These are phyloP conservation scores for Hypericum androsaemum DNA, from an alignment of 345 rosid species.

Conservation along the genomic window DNA sequence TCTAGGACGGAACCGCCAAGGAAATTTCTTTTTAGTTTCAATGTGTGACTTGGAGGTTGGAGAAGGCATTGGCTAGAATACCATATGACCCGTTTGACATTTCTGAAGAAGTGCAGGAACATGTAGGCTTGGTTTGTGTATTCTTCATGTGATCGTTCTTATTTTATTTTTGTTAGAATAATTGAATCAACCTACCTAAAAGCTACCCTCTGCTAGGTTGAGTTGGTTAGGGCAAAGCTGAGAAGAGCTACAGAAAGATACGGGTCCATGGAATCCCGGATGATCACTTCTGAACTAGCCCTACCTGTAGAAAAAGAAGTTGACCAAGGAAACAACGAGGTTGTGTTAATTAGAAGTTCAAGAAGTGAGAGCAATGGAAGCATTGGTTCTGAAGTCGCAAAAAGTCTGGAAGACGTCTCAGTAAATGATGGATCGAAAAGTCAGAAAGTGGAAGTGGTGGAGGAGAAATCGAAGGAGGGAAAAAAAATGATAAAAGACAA, in stretches of 20 bases:
- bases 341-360: conserved; percentile 16
- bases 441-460: conserved; percentile 1
- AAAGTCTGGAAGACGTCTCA: conserved; percentile 13
- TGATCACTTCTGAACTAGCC: conserved; percentile 30
- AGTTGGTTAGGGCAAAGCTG: conserved; percentile 63
- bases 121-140: conserved; percentile 31
- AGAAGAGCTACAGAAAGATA: conserved; percentile 67
- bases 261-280: conserved; percentile 44
- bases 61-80: conserved; percentile 55
- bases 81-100: conserved; percentile 63
- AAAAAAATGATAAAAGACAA: conserved; percentile 29
- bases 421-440: conserved; percentile 2
- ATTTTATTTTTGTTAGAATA: conserved; percentile 1
- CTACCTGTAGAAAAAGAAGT: conserved; percentile 37
- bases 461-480: conserved; percentile 18
- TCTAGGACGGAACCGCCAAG: conserved; percentile 66
- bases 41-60: conserved; percentile 74
- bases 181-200: neutral
- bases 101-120: conserved; percentile 80
- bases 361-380: conserved; percentile 18
- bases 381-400: conserved; percentile 26
- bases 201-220: conserved; percentile 38
- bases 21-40: conserved; percentile 66
- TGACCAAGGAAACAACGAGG: conserved; percentile 7
- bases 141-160: neutral